Evolutionary conservation across 129 eudicot genomes (phyloP).

Genomic region (Flaveria trinervia): DNA sequence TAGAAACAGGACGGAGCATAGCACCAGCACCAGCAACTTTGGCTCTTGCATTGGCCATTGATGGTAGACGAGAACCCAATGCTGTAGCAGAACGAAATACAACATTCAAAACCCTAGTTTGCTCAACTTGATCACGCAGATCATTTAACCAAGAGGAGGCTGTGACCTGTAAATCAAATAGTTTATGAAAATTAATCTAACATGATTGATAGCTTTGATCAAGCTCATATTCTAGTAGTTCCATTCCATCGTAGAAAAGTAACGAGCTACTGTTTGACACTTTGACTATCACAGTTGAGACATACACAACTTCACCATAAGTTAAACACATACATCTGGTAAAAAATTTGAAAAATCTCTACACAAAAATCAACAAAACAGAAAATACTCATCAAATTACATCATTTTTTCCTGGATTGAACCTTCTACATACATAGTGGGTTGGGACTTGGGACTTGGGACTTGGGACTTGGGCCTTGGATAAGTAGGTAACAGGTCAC

Average conservation of each 20-base stretch:
- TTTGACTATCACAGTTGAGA: too few species aligned
- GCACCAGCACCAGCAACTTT: conserved; percentile 98
- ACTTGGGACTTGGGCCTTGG: not conserved
- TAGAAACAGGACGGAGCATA: conserved; percentile 86
- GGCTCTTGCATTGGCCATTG: conserved; percentile 90
- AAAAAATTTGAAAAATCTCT: not conserved
- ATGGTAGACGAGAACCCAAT: conserved; percentile 89
- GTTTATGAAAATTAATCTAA: not conserved
- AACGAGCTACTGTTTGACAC: not conserved
- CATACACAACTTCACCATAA: not conserved
- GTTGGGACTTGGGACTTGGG: not conserved
- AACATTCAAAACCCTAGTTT: conserved; percentile 75
- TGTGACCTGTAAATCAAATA: conserved; percentile 62
- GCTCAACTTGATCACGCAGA: conserved; percentile 98
- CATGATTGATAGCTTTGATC: not conserved
- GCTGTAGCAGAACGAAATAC: conserved; percentile 97
- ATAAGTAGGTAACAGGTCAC: not conserved
- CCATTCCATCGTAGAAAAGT: not conserved
- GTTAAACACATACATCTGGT: conserved; percentile 3
- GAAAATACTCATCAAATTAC: not conserved
- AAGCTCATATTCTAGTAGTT: not conserved
- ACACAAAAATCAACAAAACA: not conserved
- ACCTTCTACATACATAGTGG: not conserved
- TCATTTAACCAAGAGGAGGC: conserved; percentile 97
- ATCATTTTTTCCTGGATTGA: not conserved